These are phyloP conservation scores for Debaryomyces nepalensis DNA, from an alignment of 1,139 yeast genomes.

Conservation along the genomic window DNA sequence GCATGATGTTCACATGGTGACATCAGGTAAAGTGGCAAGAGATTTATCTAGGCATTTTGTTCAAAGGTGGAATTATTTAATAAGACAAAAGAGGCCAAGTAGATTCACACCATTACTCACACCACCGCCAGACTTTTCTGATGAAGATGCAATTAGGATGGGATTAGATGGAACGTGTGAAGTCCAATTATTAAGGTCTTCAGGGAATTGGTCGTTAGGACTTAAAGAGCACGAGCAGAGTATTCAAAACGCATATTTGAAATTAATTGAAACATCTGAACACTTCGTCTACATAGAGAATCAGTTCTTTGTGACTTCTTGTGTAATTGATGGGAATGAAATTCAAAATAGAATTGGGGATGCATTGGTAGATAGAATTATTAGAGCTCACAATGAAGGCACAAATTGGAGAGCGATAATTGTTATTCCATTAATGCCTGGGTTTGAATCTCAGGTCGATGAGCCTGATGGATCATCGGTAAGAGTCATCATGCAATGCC, in stretches of 20 bases:
- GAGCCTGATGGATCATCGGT: slow-evolving; percentile 93
- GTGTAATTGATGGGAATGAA: slow-evolving; percentile 82
- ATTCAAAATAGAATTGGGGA: slow-evolving; percentile 93
- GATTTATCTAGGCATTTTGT: slow-evolving; percentile 94
- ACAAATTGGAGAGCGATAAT: slow-evolving; percentile 89
- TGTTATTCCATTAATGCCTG: slow-evolving; percentile 96
- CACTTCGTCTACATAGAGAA: slow-evolving; percentile 95
- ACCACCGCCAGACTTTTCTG: slow-evolving; percentile 89
- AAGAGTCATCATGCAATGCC: slow-evolving; percentile 95
- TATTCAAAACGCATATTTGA: slow-evolving; percentile 90
- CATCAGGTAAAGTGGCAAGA: slow-evolving; percentile 94
- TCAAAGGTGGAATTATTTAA: slow-evolving; percentile 94
- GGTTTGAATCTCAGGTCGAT: slow-evolving; percentile 93
- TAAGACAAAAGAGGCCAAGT: slow-evolving; percentile 93
- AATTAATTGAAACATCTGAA: slow-evolving; percentile 86
- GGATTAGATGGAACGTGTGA: slow-evolving; percentile 89
- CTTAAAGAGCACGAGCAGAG: slow-evolving; percentile 83
- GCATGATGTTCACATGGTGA: slow-evolving; percentile 98
- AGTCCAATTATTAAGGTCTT: slow-evolving; percentile 83
- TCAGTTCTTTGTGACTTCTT: slow-evolving; percentile 89
- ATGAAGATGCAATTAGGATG: slow-evolving; percentile 64
- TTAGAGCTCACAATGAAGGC: slow-evolving; percentile 79
- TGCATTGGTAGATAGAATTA: slow-evolving; percentile 92
- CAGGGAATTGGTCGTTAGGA: slow-evolving; percentile 94
- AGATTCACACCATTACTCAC: slow-evolving; percentile 88